Evolutionary conservation across 2,329 filamentous ascomycete genomes (phyloP).

Genomic region (Harringtonia lauricola): DNA sequence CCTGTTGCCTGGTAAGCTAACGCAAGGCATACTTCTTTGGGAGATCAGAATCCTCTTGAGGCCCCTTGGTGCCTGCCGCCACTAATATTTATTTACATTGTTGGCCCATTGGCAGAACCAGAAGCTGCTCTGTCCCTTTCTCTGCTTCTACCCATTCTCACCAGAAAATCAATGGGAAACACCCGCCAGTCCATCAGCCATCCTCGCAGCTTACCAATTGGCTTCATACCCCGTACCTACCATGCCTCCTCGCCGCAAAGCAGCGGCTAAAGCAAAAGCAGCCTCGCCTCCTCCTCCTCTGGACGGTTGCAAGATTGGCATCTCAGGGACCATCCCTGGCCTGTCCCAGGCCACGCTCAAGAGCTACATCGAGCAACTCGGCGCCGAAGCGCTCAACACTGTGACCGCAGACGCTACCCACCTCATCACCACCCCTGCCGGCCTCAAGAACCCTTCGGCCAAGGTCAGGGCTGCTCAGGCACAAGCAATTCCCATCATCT

Average conservation of each 20-base stretch:
- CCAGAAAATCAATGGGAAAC: no score
- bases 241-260: slow-evolving; percentile 8
- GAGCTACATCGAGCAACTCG: slow-evolving; percentile 32
- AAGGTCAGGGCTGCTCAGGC: slow-evolving; percentile 40
- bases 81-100: not conserved
- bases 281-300: slow-evolving; percentile 17
- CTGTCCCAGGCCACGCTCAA: slow-evolving; percentile 39
- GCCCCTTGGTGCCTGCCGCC: not conserved
- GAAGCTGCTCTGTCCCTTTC: no score
- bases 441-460: slow-evolving; percentile 34
- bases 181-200: no score
- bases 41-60: no score
- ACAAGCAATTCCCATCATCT: slow-evolving; percentile 42
- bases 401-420: slow-evolving; percentile 43
- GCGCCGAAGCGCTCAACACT: slow-evolving; percentile 33
- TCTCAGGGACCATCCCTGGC: slow-evolving; percentile 49
- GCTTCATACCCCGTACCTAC: no score
- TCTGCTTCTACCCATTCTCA: no score
- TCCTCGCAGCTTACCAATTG: no score
- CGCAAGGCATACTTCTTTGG: no score
- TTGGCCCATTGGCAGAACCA: not conserved
- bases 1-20: not conserved
- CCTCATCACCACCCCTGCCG: slow-evolving; percentile 42
- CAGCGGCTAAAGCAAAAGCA: not conserved
- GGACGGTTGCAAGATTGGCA: slow-evolving; percentile 36